Percentiles rank a stretch among this genome's conserved stretches.
Evolutionary conservation across 331 rosid species (phyloP).

Genomic region (Quercus phellos): DNA sequence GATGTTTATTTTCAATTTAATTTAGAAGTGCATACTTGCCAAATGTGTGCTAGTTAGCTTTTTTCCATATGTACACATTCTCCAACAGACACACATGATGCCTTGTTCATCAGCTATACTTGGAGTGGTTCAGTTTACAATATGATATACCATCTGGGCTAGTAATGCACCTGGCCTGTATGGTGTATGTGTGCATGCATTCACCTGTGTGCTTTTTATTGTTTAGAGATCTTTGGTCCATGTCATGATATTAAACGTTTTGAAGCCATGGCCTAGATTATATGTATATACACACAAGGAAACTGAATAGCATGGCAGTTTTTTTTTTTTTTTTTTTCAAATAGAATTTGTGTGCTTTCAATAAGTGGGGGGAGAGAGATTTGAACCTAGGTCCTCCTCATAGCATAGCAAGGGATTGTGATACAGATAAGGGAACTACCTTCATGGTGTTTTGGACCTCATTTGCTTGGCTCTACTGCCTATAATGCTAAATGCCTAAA

Average conservation of each 20-base stretch:
- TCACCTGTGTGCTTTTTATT: neutral
- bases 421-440: neutral
- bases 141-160: neutral
- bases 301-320: neutral
- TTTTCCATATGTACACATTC: neutral
- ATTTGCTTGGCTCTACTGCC: neutral
- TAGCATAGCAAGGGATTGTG: neutral
- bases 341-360: too few species aligned
- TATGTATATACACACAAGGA: neutral
- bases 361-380: too few species aligned
- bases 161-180: neutral
- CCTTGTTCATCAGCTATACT: neutral
- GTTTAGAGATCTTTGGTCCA: neutral
- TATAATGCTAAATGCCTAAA: too few species aligned
- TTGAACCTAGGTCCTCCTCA: too few species aligned
- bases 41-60: neutral
- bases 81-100: neutral
- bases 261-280: neutral
- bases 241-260: neutral
- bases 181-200: neutral
- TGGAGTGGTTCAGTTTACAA: neutral
- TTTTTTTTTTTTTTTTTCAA: too few species aligned
- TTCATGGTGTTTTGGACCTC: slow-evolving; percentile 3
- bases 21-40: neutral
- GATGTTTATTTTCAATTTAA: neutral